A percentile compares a stretch with the other conserved stretches of the same genome.
phyloP scores from a whole-genome alignment of 257 asterid genomes.

The Osmanthus fragrans region DNA sequence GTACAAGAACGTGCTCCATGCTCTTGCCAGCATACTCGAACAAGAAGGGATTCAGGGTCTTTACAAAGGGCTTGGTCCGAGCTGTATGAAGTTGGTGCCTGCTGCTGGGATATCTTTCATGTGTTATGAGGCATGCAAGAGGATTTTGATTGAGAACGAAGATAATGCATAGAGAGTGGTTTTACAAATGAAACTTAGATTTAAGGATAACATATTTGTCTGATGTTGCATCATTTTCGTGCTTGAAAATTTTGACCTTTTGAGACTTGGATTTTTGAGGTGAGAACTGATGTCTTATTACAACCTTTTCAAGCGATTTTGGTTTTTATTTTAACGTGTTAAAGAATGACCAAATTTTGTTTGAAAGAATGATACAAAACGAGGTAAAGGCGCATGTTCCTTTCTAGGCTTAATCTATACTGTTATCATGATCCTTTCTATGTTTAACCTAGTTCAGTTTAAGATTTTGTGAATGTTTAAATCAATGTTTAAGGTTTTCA shows the following conservation, averaged over 20 bases:
- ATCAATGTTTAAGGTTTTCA: too few species aligned
- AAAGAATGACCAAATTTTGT: not conserved
- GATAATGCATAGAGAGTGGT: conserved; percentile 41
- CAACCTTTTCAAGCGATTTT: conserved; percentile 10
- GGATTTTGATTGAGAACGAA: conserved; percentile 74
- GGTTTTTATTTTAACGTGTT: conserved; percentile 6
- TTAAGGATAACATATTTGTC: conserved; percentile 9
- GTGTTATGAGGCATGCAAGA: conserved; percentile 97
- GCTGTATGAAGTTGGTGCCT: conserved; percentile 89
- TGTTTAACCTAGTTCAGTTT: too few species aligned
- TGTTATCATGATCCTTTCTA: not conserved
- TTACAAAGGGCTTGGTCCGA: conserved; percentile 89
- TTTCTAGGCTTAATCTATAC: not conserved
- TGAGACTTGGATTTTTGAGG: conserved; percentile 18
- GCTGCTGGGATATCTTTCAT: conserved; percentile 97
- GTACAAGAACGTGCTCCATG: conserved; percentile 82
- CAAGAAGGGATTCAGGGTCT: conserved; percentile 78
- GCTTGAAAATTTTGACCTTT: conserved; percentile 18
- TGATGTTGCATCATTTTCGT: not conserved
- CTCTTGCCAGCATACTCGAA: conserved; percentile 75
- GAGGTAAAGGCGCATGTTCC: not conserved
- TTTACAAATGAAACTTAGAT: conserved; percentile 8
- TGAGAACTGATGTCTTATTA: conserved; percentile 18
- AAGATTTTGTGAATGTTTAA: too few species aligned
- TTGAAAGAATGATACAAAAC: not conserved